Conservation (phyloP, 108 stramenopile species). For the Fistulifera pelliculosa region DNA sequence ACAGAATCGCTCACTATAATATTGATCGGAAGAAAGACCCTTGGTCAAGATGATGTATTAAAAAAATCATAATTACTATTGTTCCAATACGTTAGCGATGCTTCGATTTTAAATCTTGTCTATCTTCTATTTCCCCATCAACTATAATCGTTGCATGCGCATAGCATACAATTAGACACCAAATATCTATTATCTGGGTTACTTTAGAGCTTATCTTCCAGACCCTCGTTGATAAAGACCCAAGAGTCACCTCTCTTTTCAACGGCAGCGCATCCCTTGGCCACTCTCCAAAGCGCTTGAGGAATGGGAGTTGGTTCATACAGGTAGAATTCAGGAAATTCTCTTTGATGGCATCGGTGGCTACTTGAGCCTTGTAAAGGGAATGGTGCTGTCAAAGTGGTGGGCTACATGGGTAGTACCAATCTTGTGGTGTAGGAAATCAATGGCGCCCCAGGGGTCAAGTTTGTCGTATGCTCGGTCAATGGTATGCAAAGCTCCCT, state of each 20-base stretch:
- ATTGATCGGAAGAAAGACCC: no score
- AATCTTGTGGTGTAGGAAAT: constrained; percentile 94
- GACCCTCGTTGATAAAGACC: constrained; percentile 77
- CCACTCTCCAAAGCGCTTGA: constrained; percentile 76
- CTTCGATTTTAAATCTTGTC: no score
- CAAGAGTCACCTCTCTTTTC: constrained; percentile 66
- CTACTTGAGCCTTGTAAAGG: constrained; percentile 82
- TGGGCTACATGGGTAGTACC: constrained; percentile 95
- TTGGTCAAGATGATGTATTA: no score
- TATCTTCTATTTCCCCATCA: no score
- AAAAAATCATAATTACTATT: no score
- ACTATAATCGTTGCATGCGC: no score
- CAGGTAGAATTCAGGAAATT: constrained; percentile 74
- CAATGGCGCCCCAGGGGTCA: constrained; percentile 81
- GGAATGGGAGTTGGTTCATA: constrained; percentile 84
- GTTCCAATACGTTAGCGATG: no score
- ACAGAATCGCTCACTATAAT: no score
- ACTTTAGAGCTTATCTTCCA: constrained; percentile 36
- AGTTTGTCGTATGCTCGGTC: constrained; percentile 92
- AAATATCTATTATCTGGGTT: background rate
- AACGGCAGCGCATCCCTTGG: constrained; percentile 71
- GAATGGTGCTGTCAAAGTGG: constrained; percentile 89
- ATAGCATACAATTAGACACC: no score
- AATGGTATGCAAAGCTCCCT: constrained; percentile 94
- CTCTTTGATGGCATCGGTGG: constrained; percentile 86